Evolutionary conservation across 768 basidiomycete species (phyloP).

Genomic region (Termitomyces sp.): DNA sequence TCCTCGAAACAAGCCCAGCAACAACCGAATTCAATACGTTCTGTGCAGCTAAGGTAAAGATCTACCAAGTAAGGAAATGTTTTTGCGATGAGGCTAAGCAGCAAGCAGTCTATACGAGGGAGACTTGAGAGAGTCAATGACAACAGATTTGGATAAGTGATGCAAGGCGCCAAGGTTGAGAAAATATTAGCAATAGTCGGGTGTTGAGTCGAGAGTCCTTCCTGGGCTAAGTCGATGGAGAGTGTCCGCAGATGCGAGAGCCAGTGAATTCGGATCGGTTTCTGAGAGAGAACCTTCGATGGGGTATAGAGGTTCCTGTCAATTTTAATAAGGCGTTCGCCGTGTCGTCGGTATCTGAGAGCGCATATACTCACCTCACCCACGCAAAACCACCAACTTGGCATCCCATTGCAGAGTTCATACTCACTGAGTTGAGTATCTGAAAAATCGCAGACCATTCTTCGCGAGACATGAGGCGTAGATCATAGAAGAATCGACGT

Average conservation of each 20-base stretch:
- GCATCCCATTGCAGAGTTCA: conserved; percentile 1
- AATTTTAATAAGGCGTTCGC: conserved; percentile 2
- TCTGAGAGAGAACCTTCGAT: conserved; percentile 29
- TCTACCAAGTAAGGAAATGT: conserved; percentile 44
- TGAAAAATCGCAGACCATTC: conserved; percentile 25
- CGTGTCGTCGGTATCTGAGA: background rate
- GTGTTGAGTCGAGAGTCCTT: conserved; percentile 43
- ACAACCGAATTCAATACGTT: conserved; percentile 54
- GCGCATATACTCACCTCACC: conserved; percentile 43
- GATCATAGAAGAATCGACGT: conserved; percentile 33
- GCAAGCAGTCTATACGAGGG: conserved; percentile 52
- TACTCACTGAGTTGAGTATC: conserved; percentile 24
- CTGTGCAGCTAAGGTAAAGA: conserved; percentile 59
- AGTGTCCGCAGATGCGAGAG: conserved; percentile 38
- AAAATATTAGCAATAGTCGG: conserved; percentile 33
- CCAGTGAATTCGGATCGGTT: conserved; percentile 24
- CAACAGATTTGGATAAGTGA: conserved; percentile 37
- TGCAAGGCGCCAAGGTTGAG: conserved; percentile 25
- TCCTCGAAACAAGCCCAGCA: conserved; percentile 70
- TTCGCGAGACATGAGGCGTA: conserved; percentile 26
- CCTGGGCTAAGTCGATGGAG: conserved; percentile 39
- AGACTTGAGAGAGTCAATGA: conserved; percentile 50
- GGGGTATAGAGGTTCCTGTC: conserved; percentile 32
- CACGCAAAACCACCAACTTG: conserved; percentile 36
- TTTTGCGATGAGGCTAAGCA: conserved; percentile 47